These are phyloP conservation scores for Apiotrichum sp. DNA, from an alignment of 1,284 basidiomycete genomes.

Conservation along the genomic window DNA sequence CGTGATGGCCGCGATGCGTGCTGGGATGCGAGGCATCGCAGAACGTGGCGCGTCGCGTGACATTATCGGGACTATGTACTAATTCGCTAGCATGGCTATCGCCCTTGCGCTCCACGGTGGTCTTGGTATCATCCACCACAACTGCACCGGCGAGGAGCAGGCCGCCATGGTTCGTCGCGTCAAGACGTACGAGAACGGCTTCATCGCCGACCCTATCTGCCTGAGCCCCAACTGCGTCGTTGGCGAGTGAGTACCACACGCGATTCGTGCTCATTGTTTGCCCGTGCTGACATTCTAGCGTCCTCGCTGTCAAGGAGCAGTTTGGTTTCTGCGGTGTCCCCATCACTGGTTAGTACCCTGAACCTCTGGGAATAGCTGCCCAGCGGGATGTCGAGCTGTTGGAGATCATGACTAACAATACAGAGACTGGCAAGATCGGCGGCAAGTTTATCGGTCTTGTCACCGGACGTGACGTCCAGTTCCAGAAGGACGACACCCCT, in stretches of 20 bases:
- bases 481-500: conserved; percentile 64
- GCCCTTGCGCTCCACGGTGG: conserved; percentile 90
- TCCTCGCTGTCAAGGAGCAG: conserved; percentile 84
- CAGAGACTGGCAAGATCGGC: conserved; percentile 79
- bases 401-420: neutral
- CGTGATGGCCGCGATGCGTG: conserved; percentile 4
- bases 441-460: conserved; percentile 95
- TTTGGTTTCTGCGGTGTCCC: conserved; percentile 97
- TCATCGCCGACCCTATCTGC: conserved; percentile 91
- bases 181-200: conserved; percentile 97
- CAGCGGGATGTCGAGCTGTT: too few relatives aligned
- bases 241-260: conserved; percentile 55
- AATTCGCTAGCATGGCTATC: conserved; percentile 69
- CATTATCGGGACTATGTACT: neutral
- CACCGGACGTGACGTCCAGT: conserved; percentile 93
- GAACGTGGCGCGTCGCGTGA: too few relatives aligned
- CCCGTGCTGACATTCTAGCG: conserved; percentile 42
- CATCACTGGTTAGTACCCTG: conserved; percentile 64
- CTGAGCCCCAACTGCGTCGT: conserved; percentile 72
- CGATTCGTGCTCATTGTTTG: too few relatives aligned
- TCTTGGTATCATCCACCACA: conserved; percentile 98
- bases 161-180: conserved; percentile 96
- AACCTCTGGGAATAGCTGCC: too few relatives aligned
- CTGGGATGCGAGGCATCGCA: too few relatives aligned
- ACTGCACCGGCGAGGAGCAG: conserved; percentile 80